Evolutionary conservation across 805 yeast genomes (phyloP).

Genomic region (Candida namnaoensis): DNA sequence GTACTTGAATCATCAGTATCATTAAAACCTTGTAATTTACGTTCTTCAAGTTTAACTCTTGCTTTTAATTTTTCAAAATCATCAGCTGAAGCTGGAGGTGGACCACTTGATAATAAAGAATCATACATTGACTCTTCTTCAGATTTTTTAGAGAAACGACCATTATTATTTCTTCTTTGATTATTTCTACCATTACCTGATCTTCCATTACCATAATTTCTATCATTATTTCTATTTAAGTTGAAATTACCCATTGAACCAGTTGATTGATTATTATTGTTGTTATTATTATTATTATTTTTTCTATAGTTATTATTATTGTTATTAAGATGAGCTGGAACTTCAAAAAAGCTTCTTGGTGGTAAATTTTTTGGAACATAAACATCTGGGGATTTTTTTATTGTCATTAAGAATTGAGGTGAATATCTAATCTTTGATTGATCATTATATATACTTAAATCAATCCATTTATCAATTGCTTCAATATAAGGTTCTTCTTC

Average conservation of each 20-base stretch:
- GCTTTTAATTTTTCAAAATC: slow-evolving; percentile 33
- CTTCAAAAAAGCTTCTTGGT: slow-evolving; percentile 6
- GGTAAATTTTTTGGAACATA: slow-evolving; percentile 12
- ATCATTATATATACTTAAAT: slow-evolving; percentile 2
- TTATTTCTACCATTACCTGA: slow-evolving; percentile 6
- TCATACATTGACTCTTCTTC: slow-evolving; percentile 8
- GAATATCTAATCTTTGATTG: slow-evolving; percentile 8
- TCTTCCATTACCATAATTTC: slow-evolving; percentile 1
- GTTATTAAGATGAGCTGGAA: too few species aligned
- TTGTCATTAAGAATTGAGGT: slow-evolving; percentile 5
- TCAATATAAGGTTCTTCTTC: neutral
- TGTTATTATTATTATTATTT: slow-evolving; percentile 3
- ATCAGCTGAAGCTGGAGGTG: slow-evolving; percentile 8
- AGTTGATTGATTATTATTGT: slow-evolving; percentile 6
- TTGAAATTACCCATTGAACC: slow-evolving; percentile 22
- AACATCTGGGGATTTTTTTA: slow-evolving; percentile 5
- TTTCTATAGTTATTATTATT: slow-evolving; percentile 7
- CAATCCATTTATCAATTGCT: neutral
- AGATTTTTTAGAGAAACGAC: slow-evolving; percentile 10
- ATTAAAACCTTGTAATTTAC: slow-evolving; percentile 21
- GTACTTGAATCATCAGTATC: neutral
- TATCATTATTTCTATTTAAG: slow-evolving; percentile 7
- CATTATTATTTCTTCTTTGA: slow-evolving; percentile 9
- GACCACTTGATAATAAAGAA: neutral
- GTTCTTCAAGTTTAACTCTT: slow-evolving; percentile 26